Base-by-base conservation (phyloP, 2,329 filamentous ascomycete species). In the Colletotrichum falcatum region DNA sequence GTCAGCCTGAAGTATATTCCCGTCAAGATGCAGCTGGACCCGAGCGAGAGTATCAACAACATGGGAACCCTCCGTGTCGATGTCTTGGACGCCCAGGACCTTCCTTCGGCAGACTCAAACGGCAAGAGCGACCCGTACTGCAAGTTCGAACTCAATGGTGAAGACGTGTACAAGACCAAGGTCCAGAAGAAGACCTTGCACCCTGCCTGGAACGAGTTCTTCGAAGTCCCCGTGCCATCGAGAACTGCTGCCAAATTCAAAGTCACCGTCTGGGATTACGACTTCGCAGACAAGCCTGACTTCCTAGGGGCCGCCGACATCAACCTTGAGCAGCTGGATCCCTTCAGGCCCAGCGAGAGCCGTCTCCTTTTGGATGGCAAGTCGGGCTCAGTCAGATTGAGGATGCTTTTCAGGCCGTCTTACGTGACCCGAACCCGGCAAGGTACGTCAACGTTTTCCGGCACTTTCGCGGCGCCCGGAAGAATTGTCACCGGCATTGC, bases 11-110 rank as follows among this genome's bases (percentile, higher is more conserved):
- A 97, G 81, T 99, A 97, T 79, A 90, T 99, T 30, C 96, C 96
- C 0, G 91, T 98, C 71, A 90, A 93, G 83, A 99, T 99, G 96
- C 86, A 90, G 66, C 91, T 99, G 59, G 94, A 99, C 77, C 93
- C 96, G 0, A 94, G 91, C 76, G 96, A 99, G 82, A 98, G 94
- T 77, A 97, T 99, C 86, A 98, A 98, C 88, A 99, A 99, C 82
- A 97, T 97, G 90, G 96, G 96, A 70, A 95, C 91, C 69, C 90
- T 99, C 28, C 93, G 95, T 26, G 94, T 99, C n/a, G 94, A 98
- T 76, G 88, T 99, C 23, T 84, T 98, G 46, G 94, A 97, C 79
- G 96, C 91, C 23, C 84, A 89, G 11, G 91, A 97, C 70, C 88
- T 99, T n/a, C 96, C 96, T 9, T 91, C 96, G 1, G 95, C 95